Base-by-base conservation (phyloP, 495 filamentous ascomycete genomes). In the Thermothielavioides terrestris region DNA sequence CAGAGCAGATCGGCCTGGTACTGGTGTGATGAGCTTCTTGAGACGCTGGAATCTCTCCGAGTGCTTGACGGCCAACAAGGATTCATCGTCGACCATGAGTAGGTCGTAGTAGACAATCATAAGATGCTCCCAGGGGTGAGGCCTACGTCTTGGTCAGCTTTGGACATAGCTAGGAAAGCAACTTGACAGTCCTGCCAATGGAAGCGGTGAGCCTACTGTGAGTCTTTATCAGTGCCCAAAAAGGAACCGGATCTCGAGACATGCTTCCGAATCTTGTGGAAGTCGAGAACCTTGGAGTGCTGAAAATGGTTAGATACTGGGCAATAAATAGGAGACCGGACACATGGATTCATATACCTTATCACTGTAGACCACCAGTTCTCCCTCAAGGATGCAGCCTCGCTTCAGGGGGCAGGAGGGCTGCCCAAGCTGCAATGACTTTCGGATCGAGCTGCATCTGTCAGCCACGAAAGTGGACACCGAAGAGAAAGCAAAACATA, bases 51-150 rank as follows among this genome's bases (percentile, higher is more conserved):
- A 74, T 27, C 89, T 75, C 53, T 79, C 65, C 2, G 75, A 77
- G 48, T 88, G 78, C 9, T 79, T 73, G 36, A 70, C 67, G 17
- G 69, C 68, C 8, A 94, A 61, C 3, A 88, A 70, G 3, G 81
- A 75, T 45, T 84, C 69, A 41, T 86, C 72, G 61, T 95, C 84
- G 14, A 87, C 57, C 35, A 91, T 64, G 11, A 94, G 66, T 6
- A 89, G 63, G 57, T 94, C 89, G 51, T 84, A 94, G 57, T 88
- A 86, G 6, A 92, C 67, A 4, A 94, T 79, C 84, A 91, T 90
- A 4, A 94, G 67, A 55, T 91, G 84, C 49, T 91, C 87, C 63
- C 80, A 74, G 11, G 71, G 69, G 57, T 87, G 78, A 3, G 77
- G 74, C 40, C 81, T 82, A 20, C 0, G 6, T 30, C n/a, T 10